Base-by-base conservation (phyloP, 2,329 filamentous ascomycete species). In the Xylariaceae sp. region DNA sequence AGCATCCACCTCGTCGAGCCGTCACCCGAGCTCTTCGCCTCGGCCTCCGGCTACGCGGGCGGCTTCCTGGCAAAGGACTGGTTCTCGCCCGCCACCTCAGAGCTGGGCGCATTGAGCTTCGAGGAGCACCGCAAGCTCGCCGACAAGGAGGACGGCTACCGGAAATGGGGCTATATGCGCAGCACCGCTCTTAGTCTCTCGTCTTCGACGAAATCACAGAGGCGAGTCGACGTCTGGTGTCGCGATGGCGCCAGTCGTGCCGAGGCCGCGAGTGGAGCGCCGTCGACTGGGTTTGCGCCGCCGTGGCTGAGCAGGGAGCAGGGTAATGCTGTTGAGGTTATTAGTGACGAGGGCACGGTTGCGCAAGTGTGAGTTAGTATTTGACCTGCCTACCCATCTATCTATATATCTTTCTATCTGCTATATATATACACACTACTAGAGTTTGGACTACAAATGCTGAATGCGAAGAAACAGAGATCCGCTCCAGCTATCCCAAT, bases 51-150 rank as follows among this genome's bases (percentile, higher is more conserved):
- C 1, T 86, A 83, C 62, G 88, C 89, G 0, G 90, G 81, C 18
- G 89, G 90, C 0, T 93, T 93, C 66, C 68, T 93, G 7, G 89
- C 89, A 0, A 79, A 78, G 32, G 87, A 93, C 70, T 93, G 89
- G 89, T 90, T 89, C 65, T 77, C 78, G 0, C 75, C 83, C 0
- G 75, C 79, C 1, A 74, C 84, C 5, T 77, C 82, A 0, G 75
- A 79, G 0, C 77, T 93, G 1, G 89, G 85, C 7, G 79, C 79
- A 0, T 77, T 93, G 12, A 90, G 87, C 41, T 93, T 89, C 67
- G 79, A 80, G 3, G 79, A 91, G 50, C 90, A 93, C 71, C 77
- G 78, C 59, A 74, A 81, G 43, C 79, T 93, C 12, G 88, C 89
- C 0, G 78, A 81, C 26, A 68, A 81, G 48, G 69, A 89, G 58